phyloP scores from a whole-genome alignment of 1,284 basidiomycete genomes.

The Cutaneotrichosporon arboriforme region DNA sequence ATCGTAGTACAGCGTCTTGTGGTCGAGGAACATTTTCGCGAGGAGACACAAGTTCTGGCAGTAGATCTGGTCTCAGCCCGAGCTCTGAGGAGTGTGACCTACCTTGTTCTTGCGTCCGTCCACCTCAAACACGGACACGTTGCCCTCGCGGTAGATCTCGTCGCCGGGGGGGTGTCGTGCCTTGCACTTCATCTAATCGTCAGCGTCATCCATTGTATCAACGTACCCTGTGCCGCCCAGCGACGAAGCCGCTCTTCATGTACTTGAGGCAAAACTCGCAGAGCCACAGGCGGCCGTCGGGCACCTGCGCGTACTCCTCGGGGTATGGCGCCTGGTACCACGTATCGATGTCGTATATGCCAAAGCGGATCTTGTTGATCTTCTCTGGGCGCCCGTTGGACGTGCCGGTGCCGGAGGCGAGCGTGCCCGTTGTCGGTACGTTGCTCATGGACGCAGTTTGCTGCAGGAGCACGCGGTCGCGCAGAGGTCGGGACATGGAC shows the following conservation, averaged over 20 bases:
- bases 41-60: constrained; percentile 98
- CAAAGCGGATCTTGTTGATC: constrained; percentile 86
- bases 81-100: background rate
- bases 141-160: constrained; percentile 91
- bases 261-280: constrained; percentile 99
- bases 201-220: background rate
- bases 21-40: constrained; percentile 97
- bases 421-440: constrained; percentile 7
- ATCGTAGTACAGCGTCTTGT: constrained; percentile 99
- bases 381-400: constrained; percentile 28
- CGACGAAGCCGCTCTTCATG: constrained; percentile 91
- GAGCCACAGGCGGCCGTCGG: constrained; percentile 89
- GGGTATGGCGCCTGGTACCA: constrained; percentile 99
- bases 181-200: constrained; percentile 81
- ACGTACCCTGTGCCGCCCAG: constrained; percentile 75
- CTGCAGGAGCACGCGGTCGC: constrained; percentile 37
- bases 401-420: background rate
- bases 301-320: constrained; percentile 90
- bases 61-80: constrained; percentile 60
- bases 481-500: constrained; percentile 29
- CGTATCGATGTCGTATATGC: constrained; percentile 90
- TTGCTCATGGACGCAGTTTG: constrained; percentile 22
- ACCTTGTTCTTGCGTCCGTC: constrained; percentile 93
- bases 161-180: constrained; percentile 92
- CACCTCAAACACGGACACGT: constrained; percentile 91